These are phyloP conservation scores for Cladosporium sp. DNA, from an alignment of 2,329 filamentous ascomycete genomes.

Conservation along the genomic window DNA sequence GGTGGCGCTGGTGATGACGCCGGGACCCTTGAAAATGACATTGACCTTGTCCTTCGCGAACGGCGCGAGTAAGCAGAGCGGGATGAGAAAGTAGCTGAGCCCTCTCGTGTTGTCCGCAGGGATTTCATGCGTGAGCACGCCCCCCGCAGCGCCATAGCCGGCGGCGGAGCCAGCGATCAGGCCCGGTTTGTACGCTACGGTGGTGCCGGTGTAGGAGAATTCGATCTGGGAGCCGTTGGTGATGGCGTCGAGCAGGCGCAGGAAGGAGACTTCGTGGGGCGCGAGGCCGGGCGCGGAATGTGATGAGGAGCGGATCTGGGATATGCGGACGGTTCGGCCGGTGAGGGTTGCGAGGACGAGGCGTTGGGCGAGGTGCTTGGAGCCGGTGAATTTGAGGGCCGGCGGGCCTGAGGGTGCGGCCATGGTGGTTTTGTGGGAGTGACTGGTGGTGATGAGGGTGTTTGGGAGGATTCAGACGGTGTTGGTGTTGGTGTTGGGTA, in stretches of 20 bases:
- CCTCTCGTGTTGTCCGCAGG: constrained; percentile 73
- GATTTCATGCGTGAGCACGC: constrained; percentile 76
- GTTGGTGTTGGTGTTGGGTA: neutral
- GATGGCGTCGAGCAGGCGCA: constrained; percentile 87
- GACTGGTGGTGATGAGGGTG: no score
- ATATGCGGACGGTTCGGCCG: constrained; percentile 83
- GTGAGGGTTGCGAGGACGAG: constrained; percentile 88
- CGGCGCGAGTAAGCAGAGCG: constrained; percentile 82
- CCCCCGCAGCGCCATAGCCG: constrained; percentile 66
- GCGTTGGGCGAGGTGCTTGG: constrained; percentile 75
- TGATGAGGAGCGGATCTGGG: constrained; percentile 84
- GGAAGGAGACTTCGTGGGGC: constrained; percentile 89
- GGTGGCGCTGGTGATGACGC: constrained; percentile 86
- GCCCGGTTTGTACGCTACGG: constrained; percentile 84
- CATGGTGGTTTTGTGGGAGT: constrained; percentile 17
- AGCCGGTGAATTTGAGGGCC: constrained; percentile 63
- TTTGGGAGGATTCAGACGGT: no score
- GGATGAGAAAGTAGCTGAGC: constrained; percentile 85
- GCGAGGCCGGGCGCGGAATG: constrained; percentile 83
- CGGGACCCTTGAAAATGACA: constrained; percentile 81
- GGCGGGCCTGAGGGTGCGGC: constrained; percentile 23
- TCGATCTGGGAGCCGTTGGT: constrained; percentile 95
- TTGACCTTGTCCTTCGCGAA: constrained; percentile 91
- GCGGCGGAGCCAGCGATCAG: constrained; percentile 81
- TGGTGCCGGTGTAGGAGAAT: constrained; percentile 93